A percentile compares a stretch with the other conserved stretches of the same genome.
These are phyloP conservation scores for Colletotrichum theobromicola DNA, from an alignment of 2,329 filamentous ascomycete species.

Conservation along the genomic window DNA sequence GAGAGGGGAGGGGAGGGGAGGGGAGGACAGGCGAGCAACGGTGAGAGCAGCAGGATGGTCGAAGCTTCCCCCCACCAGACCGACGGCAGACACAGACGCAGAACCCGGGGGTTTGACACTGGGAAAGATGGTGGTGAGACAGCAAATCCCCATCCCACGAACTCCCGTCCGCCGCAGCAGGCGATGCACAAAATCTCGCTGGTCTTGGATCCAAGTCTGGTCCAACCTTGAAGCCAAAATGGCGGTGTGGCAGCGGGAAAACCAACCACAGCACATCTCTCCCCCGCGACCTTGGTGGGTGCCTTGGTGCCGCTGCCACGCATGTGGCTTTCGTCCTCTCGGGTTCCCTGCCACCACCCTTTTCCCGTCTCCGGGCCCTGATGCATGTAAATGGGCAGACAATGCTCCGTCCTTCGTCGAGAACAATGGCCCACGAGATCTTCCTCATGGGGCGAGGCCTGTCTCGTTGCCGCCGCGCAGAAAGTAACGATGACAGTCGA, in stretches of 20 bases:
- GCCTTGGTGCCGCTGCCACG: neutral
- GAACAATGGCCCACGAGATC: slow-evolving; percentile 7
- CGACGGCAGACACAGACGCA: neutral
- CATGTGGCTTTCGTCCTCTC: neutral
- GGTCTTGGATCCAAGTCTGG: slow-evolving; percentile 7
- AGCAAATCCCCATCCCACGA: neutral
- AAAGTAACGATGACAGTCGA: neutral
- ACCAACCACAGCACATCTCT: neutral
- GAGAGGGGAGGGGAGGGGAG: neutral
- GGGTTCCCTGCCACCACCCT: neutral
- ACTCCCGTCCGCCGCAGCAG: slow-evolving; percentile 1
- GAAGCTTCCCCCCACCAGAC: neutral
- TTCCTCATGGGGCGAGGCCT: slow-evolving; percentile 5
- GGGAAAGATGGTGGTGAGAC: neutral
- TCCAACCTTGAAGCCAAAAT: slow-evolving; percentile 11
- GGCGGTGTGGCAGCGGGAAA: slow-evolving; percentile 19
- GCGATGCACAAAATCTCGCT: neutral
- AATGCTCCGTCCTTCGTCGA: neutral
- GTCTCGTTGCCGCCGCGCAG: neutral
- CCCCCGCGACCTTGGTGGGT: neutral
- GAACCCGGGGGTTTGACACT: neutral
- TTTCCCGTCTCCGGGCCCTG: neutral
- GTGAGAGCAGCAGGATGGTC: neutral
- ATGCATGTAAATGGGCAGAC: slow-evolving; percentile 1
- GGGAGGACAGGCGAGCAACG: neutral